Percentiles rank a stretch among this genome's conserved stretches.
Conservation (phyloP, 164 flowering plant genomes). For the Echeveria elegans region DNA sequence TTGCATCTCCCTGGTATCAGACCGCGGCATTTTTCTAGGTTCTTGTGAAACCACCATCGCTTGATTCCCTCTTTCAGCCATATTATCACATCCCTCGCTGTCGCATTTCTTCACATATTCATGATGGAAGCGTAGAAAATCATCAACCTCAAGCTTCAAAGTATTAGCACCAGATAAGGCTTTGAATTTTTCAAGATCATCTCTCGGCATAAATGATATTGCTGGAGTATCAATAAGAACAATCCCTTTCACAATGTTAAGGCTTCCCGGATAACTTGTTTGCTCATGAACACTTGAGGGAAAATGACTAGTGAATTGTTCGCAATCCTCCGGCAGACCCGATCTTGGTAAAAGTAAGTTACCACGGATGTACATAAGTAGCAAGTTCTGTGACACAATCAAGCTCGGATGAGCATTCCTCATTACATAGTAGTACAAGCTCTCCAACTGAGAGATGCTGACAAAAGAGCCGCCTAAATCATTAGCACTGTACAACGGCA, state of each 20-base stretch:
- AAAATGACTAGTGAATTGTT: conserved; percentile 26
- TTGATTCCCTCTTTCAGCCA: not conserved
- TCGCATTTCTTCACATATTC: conserved; percentile 8
- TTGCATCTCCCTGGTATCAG: conserved; percentile 11
- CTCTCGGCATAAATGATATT: conserved; percentile 14
- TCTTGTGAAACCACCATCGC: conserved; percentile 9
- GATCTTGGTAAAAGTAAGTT: conserved; percentile 17
- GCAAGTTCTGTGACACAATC: conserved; percentile 11
- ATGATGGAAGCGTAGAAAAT: conserved; percentile 14
- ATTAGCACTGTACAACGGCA: conserved; percentile 17
- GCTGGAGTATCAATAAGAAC: conserved; percentile 24
- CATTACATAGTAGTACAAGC: conserved; percentile 22
- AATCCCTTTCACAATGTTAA: conserved; percentile 24
- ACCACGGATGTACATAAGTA: conserved; percentile 23
- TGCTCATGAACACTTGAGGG: conserved; percentile 24
- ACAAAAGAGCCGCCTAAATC: conserved; percentile 24
- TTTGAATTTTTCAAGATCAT: conserved; percentile 20
- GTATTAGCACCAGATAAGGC: conserved; percentile 15
- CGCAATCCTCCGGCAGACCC: conserved; percentile 13
- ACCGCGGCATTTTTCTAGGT: conserved; percentile 8
- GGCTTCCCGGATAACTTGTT: conserved; percentile 17
- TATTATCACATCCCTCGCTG: not conserved
- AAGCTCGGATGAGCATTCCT: conserved; percentile 22
- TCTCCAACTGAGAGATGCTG: conserved; percentile 22
- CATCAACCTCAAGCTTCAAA: conserved; percentile 19